Evolutionary conservation across 1,284 basidiomycete species (phyloP), one percentile per base, ranked within the genome.

Genomic region (Marasmius tenuissimus): DNA sequence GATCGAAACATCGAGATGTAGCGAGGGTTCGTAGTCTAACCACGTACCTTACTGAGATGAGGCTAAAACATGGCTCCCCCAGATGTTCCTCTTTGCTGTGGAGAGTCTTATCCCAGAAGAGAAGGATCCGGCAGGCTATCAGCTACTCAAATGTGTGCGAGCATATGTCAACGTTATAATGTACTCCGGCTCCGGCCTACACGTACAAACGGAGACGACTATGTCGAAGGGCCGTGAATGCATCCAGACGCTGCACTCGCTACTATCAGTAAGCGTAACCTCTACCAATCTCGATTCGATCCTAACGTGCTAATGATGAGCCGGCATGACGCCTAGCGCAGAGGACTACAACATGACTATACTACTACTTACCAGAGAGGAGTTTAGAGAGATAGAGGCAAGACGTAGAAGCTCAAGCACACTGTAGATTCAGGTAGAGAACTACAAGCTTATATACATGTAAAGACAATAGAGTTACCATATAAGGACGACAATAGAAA

Each of bases 1-100:
- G 72, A 3, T 61, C 62, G 1, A 80, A 81, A 58, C 68, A 70
- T 60, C 70, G 74, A 56, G 77, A 79, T 63, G 71, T 80, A 3
- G 69, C 73, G 0, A 80, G 34, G 52, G 52, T 54, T 34, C 35
- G 52, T 54, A 10, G 16, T 14, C 14, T 33, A n/a, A 35, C 22
- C 20, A 33, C 34, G 3, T 34, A 38, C 10, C 18, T 37, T 34
- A 54, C 35, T 11, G 10, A 27, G 27, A 14, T 34, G 12, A 33
- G 35, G 10, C 9, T 54, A 14, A n/a, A n/a, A 42, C 40, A 6
- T n/a, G n/a, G 2, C 34, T 27, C 35, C 14, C 14, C 11, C 10
- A 61, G 61, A 50, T 61, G 16, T 61, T 61, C 45, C 37, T 59
- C 7, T 62, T 53, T 40, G 37, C 40, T 22, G 61, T 57, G 10